Percentiles rank a stretch among this genome's conserved stretches.
Conservation (phyloP, 352 stramenopile genomes). For the Pythium myriotylum region DNA sequence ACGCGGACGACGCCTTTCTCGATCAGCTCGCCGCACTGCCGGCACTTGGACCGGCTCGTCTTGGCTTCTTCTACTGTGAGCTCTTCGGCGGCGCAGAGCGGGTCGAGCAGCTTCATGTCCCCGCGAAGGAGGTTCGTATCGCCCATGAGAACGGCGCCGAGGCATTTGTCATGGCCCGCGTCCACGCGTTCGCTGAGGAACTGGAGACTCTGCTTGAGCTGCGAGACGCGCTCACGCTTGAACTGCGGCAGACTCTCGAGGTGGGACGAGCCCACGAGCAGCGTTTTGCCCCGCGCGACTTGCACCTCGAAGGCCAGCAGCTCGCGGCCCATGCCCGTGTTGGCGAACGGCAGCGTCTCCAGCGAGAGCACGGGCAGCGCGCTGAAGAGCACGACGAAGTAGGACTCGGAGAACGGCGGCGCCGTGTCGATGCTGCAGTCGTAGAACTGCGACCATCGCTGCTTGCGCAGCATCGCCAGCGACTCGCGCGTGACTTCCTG, state of each 20-base stretch:
- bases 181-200: slow-evolving; percentile 51
- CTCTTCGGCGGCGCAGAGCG: slow-evolving; percentile 33
- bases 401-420: slow-evolving; percentile 67
- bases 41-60: slow-evolving; percentile 55
- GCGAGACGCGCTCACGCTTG: slow-evolving; percentile 39
- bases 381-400: slow-evolving; percentile 82
- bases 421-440: slow-evolving; percentile 77
- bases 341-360: slow-evolving; percentile 67
- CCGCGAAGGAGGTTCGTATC: slow-evolving; percentile 68
- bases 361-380: slow-evolving; percentile 62
- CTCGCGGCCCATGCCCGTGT: slow-evolving; percentile 76
- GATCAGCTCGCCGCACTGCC: slow-evolving; percentile 47
- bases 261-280: slow-evolving; percentile 69
- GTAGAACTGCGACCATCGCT: slow-evolving; percentile 71
- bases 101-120: slow-evolving; percentile 67
- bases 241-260: slow-evolving; percentile 76
- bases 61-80: slow-evolving; percentile 62
- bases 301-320: slow-evolving; percentile 64
- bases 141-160: slow-evolving; percentile 77
- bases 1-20: slow-evolving; percentile 51
- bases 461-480: slow-evolving; percentile 55
- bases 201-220: slow-evolving; percentile 59
- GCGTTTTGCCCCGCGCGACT: slow-evolving; percentile 39
- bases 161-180: slow-evolving; percentile 26
- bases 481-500: slow-evolving; percentile 75